Evolutionary conservation across 805 yeast genomes (phyloP).

Genomic region (Ogataea nakhonphanomensis): DNA sequence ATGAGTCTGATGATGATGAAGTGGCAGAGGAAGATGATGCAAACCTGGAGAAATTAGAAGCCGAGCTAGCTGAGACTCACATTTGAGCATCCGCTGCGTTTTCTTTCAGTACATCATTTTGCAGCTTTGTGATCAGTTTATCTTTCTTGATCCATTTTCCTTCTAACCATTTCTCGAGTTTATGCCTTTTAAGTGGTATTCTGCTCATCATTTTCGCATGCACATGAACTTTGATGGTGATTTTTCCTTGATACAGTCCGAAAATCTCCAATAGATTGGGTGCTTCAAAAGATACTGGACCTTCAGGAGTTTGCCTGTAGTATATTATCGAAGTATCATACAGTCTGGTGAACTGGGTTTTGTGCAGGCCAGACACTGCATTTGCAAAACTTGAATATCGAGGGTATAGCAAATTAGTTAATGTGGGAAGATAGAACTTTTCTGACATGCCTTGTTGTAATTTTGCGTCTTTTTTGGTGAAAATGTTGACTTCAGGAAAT

Average conservation of each 20-base stretch:
- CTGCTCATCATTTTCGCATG: slow-evolving; percentile 43
- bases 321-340: slow-evolving; percentile 58
- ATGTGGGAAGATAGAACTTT: slow-evolving; percentile 56
- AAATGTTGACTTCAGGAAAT: slow-evolving; percentile 84
- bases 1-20: slow-evolving; percentile 46
- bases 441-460: slow-evolving; percentile 55
- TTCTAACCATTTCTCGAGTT: slow-evolving; percentile 75
- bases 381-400: slow-evolving; percentile 60
- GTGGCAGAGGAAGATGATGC: slow-evolving; percentile 41
- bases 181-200: slow-evolving; percentile 50
- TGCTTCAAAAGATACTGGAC: slow-evolving; percentile 25
- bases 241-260: slow-evolving; percentile 30
- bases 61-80: slow-evolving; percentile 44
- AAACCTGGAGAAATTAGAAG: slow-evolving; percentile 45
- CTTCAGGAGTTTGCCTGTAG: slow-evolving; percentile 18
- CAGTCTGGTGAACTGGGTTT: slow-evolving; percentile 40
- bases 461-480: slow-evolving; percentile 44
- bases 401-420: slow-evolving; percentile 70
- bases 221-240: slow-evolving; percentile 44
- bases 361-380: slow-evolving; percentile 41
- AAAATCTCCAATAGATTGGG: slow-evolving; percentile 39
- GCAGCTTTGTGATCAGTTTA: slow-evolving; percentile 38
- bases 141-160: slow-evolving; percentile 71
- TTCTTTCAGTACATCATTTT: slow-evolving; percentile 22
- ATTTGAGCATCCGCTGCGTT: slow-evolving; percentile 15